Evolutionary conservation across 805 yeast species (phyloP), one percentile per base, ranked within the genome.

Genomic region (Kluyveromyces starmeri): DNA sequence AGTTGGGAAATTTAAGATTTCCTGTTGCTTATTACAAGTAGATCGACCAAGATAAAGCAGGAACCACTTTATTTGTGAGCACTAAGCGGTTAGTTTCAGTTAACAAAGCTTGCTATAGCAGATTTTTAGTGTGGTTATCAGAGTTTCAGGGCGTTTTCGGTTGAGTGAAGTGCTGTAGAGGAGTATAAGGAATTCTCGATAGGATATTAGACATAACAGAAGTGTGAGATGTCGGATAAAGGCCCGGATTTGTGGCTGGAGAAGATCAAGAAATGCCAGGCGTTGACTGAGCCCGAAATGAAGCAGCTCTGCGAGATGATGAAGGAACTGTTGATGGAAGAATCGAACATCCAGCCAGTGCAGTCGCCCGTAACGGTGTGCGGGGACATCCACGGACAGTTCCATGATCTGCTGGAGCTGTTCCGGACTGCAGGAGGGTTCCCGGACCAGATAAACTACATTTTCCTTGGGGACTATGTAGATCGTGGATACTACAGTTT

Each of bases 221-320:
- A 20, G 23, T 20, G 23, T 8, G 16, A 7, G 10, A 75, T 75
- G 81, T 61, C 65, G 25, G 83, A 75, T 55, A 65, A 84, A 59
- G 95, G 95, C 28, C 97, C 97, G 16, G 96, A 92, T 50, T 83
- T 77, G 51, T 92, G 98, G 98, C 72, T 89, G 43, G 97, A 89
- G 59, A 88, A 83, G 46, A 83, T 89, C 52, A 81, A 80, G 54
- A 82, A 85, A 53, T 92, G 97, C 64, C 79, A 82, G 49, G 78
- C 94, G 14, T 65, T 89, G 36, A 79, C 85, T 2, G 98, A 89
- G 59, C 70, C 79, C 36, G 97, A 89, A 56, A 89, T 89, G 96
- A 92, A 92, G 55, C 94, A 84, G 51, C 69, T 89, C 28, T 89
- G 98, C 61, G 98, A 92, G 61, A 74, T 80, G 67, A 96, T 89